phyloP scores from a whole-genome alignment of 2,329 filamentous ascomycete species.

The Colletotrichum nymphaeae region DNA sequence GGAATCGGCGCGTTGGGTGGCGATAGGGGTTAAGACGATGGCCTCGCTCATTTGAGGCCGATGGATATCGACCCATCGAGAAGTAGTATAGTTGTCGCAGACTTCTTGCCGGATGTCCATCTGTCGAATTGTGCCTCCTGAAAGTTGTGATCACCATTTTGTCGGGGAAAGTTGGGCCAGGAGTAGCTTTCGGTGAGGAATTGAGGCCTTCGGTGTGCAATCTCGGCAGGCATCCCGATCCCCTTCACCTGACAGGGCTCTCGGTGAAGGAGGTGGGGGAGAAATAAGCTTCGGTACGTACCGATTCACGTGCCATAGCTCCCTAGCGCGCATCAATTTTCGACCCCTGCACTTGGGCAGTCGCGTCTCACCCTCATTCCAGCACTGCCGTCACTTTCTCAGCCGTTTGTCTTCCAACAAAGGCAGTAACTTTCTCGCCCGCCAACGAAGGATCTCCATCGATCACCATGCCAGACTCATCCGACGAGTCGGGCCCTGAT shows the following conservation, averaged over 20 bases:
- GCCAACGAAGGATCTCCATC: not conserved
- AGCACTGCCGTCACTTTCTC: not conserved
- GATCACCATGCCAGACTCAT: slow-evolving; percentile 22
- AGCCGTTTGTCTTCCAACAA: not conserved
- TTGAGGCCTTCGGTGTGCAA: no score
- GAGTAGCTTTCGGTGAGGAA: no score
- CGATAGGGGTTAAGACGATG: not conserved
- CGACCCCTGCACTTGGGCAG: not conserved
- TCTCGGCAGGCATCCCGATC: no score
- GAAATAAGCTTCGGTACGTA: not conserved
- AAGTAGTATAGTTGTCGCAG: not conserved
- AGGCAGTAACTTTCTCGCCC: not conserved
- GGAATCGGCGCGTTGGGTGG: not conserved
- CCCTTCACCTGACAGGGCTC: no score
- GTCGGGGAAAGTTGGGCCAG: not conserved
- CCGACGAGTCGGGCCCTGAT: slow-evolving; percentile 23
- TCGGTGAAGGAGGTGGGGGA: not conserved
- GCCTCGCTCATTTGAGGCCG: not conserved
- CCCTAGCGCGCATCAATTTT: slow-evolving; percentile 10
- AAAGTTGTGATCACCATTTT: not conserved
- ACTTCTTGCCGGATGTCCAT: not conserved
- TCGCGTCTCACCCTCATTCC: not conserved
- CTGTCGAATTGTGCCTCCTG: not conserved
- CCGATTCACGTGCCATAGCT: not conserved
- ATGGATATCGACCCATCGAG: not conserved